A percentile compares a stretch with the other conserved stretches of the same genome.
phyloP scores from a whole-genome alignment of 148 eudicot genomes.

The Selenicereus undatus region DNA sequence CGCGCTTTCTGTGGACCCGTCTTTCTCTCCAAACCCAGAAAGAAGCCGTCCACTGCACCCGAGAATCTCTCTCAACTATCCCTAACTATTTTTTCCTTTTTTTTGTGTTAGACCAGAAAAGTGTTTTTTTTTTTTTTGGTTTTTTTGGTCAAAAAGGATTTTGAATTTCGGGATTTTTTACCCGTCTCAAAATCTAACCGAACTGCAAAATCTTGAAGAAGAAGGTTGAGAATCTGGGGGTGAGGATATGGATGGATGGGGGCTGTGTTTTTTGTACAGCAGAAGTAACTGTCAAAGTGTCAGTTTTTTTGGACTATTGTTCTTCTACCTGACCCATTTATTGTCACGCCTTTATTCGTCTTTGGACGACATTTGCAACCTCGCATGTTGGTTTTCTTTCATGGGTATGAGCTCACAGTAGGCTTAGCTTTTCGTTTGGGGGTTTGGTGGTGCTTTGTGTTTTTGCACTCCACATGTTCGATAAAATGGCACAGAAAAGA shows the following conservation, averaged over 20 bases:
- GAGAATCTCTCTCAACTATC: too few relatives aligned
- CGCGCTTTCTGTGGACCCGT: constrained; percentile 21
- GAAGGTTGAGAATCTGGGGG: constrained; percentile 11
- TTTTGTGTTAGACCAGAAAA: too few relatives aligned
- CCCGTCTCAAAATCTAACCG: neutral
- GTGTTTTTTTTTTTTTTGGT: too few relatives aligned
- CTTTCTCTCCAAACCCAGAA: neutral
- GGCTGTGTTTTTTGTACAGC: neutral
- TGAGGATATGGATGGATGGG: constrained; percentile 22
- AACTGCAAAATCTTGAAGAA: constrained; percentile 19
- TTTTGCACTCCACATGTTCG: constrained; percentile 21
- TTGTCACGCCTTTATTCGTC: constrained; percentile 2
- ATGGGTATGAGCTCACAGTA: neutral
- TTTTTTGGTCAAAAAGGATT: neutral
- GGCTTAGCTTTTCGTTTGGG: neutral
- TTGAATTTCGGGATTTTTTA: neutral
- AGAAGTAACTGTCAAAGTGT: neutral
- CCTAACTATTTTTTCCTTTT: neutral
- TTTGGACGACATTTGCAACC: neutral
- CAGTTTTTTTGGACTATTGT: constrained; percentile 14
- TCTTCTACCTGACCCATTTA: constrained; percentile 9
- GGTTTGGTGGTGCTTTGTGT: neutral
- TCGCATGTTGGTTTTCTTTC: neutral
- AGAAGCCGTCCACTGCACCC: neutral
- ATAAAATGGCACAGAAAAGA: constrained; percentile 60